phyloP scores from a whole-genome alignment of 805 yeast genomes.

The Maudiozyma bulderi region DNA sequence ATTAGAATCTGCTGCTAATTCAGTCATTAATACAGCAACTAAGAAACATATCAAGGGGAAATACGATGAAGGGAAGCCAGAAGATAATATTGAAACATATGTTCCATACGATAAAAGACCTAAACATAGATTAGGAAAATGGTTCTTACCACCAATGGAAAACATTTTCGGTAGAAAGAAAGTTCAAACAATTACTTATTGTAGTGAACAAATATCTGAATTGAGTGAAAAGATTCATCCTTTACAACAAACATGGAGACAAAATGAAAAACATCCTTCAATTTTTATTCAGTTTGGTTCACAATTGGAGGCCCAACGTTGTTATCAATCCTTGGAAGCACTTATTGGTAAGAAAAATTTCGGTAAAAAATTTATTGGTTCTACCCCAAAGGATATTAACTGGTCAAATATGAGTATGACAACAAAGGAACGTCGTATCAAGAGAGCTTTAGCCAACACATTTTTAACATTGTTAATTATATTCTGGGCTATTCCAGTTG shows the following conservation, averaged over 20 bases:
- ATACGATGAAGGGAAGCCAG: conserved; percentile 28
- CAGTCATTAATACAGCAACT: conserved; percentile 49
- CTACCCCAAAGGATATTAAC: conserved; percentile 71
- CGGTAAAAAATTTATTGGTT: conserved; percentile 45
- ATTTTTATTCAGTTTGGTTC: conserved; percentile 74
- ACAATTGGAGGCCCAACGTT: conserved; percentile 81
- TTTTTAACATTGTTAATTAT: conserved; percentile 60
- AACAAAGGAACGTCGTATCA: conserved; percentile 46
- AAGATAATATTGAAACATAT: conserved; percentile 40
- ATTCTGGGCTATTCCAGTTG: conserved; percentile 95
- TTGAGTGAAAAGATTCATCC: conserved; percentile 54
- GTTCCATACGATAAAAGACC: conserved; percentile 72
- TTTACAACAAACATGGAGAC: conserved; percentile 44
- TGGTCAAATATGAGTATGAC: conserved; percentile 69
- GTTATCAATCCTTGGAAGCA: conserved; percentile 66
- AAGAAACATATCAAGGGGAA: conserved; percentile 47
- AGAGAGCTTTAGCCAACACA: conserved; percentile 49
- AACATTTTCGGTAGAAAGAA: conserved; percentile 55
- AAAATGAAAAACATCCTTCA: conserved; percentile 48
- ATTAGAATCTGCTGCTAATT: conserved; percentile 58
- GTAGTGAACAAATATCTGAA: conserved; percentile 56
- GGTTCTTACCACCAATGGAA: conserved; percentile 14
- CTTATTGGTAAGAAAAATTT: conserved; percentile 6
- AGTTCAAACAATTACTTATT: conserved; percentile 74
- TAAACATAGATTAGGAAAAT: conserved; percentile 56